Evolutionary conservation across 768 basidiomycete genomes (phyloP).

Genomic region (Erythrobasidium yunnanense): DNA sequence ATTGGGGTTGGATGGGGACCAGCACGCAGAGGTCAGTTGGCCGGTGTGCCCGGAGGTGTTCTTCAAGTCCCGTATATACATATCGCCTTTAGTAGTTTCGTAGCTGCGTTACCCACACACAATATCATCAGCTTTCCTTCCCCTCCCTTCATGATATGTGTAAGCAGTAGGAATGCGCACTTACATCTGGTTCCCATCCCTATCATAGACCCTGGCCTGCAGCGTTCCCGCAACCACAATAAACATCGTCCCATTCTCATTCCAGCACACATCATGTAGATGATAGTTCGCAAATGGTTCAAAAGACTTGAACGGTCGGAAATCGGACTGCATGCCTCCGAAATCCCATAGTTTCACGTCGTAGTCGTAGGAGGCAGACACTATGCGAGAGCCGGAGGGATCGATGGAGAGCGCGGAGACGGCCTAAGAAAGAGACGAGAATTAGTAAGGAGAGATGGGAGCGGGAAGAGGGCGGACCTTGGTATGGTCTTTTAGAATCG

Average conservation of each 20-base stretch:
- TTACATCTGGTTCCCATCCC: constrained; percentile 86
- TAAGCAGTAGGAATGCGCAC: constrained; percentile 30
- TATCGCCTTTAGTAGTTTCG: constrained; percentile 75
- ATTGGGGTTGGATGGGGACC: constrained; percentile 79
- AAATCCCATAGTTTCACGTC: constrained; percentile 99
- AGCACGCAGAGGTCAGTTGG: constrained; percentile 75
- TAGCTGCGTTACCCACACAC: constrained; percentile 46
- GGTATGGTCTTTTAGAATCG: constrained; percentile 81
- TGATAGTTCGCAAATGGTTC: constrained; percentile 89
- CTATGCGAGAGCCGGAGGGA: constrained; percentile 80
- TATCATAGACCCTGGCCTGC: constrained; percentile 77
- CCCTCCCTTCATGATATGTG: neutral
- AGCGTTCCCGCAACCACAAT: constrained; percentile 77
- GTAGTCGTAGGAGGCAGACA: constrained; percentile 91
- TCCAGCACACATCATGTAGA: constrained; percentile 84
- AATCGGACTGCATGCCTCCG: constrained; percentile 78
- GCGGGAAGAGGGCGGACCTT: constrained; percentile 48
- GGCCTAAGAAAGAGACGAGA: constrained; percentile 44
- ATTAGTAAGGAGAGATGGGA: neutral
- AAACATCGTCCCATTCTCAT: constrained; percentile 72
- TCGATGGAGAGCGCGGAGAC: constrained; percentile 85
- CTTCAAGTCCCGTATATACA: constrained; percentile 96
- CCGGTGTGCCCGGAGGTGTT: constrained; percentile 96
- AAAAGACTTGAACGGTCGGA: constrained; percentile 90
- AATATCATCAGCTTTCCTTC: no score